Evolutionary conservation across 257 asterid species (phyloP), one percentile per base, ranked within the genome.

Genomic region (Nicotiana benthamiana): DNA sequence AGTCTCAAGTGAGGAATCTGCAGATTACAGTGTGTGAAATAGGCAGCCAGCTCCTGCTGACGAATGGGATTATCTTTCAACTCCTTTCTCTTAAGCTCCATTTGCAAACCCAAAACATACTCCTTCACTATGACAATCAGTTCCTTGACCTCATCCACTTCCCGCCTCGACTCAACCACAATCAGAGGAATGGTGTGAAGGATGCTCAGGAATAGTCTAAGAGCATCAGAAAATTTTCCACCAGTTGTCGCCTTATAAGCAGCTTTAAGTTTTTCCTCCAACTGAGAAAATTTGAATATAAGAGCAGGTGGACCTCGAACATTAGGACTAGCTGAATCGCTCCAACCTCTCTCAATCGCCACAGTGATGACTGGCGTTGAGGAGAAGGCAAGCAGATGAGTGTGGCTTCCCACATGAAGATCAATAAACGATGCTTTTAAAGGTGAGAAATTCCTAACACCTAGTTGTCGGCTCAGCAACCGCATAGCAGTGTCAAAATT

Each of bases 401-500:
- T 89, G 84, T 92, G 97, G 81, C 97, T 94, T 75, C 98, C 98
- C 75, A 88, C 32, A 81, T 90, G 91, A 82, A 94, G 94, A 86
- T 92, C 94, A 2, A 89, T 81, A 64, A 94, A 92, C 24, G 86
- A 89, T 10, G 89, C 83, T 81, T 86, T 92, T 82, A 94, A 74
- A 61, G 98, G 98, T 56, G 90, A 46, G 65, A 95, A 95, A 79
- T 93, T 95, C 34, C 77, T 80, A 61, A 95, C 86, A 57, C 98
- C 99, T 27, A 95, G 75, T 79, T 95, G 99, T 11, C 97, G 93
- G 90, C 82, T 89, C 83, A 95, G 82, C 57, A 95, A 83, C 56
- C 99, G 94, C 99, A 93, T 90, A 43, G 98, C 98, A 11, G 94
- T 93, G 82, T 95, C 97, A 51, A 93, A 94, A 86, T 94, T 89